Evolutionary conservation across 345 rosid species (phyloP).

Genomic region (Capsella bursapastoris): DNA sequence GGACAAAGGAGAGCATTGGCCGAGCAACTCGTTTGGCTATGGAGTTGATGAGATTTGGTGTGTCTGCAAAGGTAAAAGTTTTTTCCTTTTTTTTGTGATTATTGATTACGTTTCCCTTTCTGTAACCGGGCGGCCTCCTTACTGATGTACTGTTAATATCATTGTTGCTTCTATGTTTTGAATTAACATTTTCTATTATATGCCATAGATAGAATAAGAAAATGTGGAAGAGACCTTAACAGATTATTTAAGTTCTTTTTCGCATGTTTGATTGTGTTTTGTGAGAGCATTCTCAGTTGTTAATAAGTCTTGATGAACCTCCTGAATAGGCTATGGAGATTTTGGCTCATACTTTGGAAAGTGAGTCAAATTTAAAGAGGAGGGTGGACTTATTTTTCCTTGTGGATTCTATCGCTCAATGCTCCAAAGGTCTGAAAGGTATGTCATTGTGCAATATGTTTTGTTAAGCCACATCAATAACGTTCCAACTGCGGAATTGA

Average conservation of each 20-base stretch:
- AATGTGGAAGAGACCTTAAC: constrained; percentile 5
- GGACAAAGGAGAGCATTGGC: constrained; percentile 93
- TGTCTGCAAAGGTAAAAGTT: constrained; percentile 66
- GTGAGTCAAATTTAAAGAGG: constrained; percentile 74
- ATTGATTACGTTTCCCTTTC: not conserved
- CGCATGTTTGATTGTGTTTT: constrained; percentile 3
- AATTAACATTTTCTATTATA: constrained; percentile 5
- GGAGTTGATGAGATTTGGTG: constrained; percentile 80
- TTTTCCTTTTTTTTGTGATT: not conserved
- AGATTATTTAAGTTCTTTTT: not conserved
- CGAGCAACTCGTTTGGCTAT: constrained; percentile 94
- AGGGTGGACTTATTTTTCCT: constrained; percentile 95
- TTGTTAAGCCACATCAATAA: not conserved
- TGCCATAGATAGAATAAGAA: not conserved
- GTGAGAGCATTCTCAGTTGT: constrained; percentile 15
- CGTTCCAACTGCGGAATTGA: not conserved
- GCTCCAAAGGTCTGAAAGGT: constrained; percentile 89
- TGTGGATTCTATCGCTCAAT: constrained; percentile 93
- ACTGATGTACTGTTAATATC: constrained; percentile 11
- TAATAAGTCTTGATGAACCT: constrained; percentile 24
- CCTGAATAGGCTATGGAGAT: constrained; percentile 71
- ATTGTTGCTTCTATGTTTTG: not conserved
- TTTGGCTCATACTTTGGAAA: constrained; percentile 70
- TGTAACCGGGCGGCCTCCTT: not conserved
- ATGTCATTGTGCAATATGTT: constrained; percentile 13